Conservation (phyloP, 306 rosid species). For the Ziziphus jujuba region DNA sequence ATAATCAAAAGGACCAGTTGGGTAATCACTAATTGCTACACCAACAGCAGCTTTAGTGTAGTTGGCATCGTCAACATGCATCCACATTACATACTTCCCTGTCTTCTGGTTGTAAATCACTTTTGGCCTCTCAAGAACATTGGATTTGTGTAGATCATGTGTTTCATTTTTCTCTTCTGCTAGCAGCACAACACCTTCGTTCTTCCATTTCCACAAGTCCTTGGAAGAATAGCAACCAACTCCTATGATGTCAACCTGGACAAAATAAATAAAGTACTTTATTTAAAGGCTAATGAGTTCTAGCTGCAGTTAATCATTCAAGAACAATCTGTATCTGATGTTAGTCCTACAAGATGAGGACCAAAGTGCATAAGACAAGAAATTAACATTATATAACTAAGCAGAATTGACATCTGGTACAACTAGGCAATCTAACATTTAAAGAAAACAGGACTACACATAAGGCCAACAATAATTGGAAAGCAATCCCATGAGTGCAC, state of each 20-base stretch:
- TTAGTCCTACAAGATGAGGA: constrained; percentile 12
- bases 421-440: not conserved
- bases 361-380: constrained; percentile 11
- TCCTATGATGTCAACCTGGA: constrained; percentile 93
- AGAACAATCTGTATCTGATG: not conserved
- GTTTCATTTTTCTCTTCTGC: constrained; percentile 82
- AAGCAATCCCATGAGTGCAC: too few relatives aligned
- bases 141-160: constrained; percentile 85
- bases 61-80: constrained; percentile 93
- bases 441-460: too few relatives aligned
- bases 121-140: constrained; percentile 96
- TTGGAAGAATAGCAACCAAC: constrained; percentile 97
- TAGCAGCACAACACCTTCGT: constrained; percentile 84
- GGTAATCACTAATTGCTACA: constrained; percentile 70
- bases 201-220: constrained; percentile 96
- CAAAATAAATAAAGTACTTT: not conserved
- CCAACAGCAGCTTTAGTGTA: constrained; percentile 93
- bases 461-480: too few relatives aligned
- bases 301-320: not conserved
- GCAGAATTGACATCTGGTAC: not conserved
- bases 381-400: not conserved
- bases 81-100: constrained; percentile 94
- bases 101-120: constrained; percentile 85
- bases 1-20: constrained; percentile 86
- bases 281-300: not conserved